A percentile compares a stretch with the other conserved stretches of the same genome.
These are phyloP conservation scores for Hyphodiscus sp. DNA, from an alignment of 2,329 filamentous ascomycete genomes.

Conservation along the genomic window DNA sequence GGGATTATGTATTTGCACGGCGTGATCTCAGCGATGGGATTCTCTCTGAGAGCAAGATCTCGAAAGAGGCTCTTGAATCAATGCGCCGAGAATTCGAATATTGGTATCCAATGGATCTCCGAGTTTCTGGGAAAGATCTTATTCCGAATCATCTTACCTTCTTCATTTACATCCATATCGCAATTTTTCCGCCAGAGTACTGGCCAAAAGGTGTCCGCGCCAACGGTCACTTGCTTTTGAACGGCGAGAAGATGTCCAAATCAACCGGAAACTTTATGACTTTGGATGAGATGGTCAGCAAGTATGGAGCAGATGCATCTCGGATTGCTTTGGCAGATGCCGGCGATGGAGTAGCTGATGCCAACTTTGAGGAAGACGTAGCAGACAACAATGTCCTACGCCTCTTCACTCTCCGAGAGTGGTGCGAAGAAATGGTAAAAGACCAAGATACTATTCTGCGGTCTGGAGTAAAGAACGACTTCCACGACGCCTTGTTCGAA, in stretches of 20 bases:
- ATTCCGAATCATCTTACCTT: conserved; percentile 94
- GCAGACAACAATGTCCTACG: conserved; percentile 88
- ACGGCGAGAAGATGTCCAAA: conserved; percentile 98
- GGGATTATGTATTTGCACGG: conserved; percentile 90
- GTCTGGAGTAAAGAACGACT: conserved; percentile 65
- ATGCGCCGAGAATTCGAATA: conserved; percentile 94
- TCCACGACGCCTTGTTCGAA: conserved; percentile 84
- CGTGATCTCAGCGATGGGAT: conserved; percentile 63
- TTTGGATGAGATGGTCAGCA: conserved; percentile 73
- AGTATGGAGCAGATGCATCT: conserved; percentile 91
- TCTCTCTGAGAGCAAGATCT: conserved; percentile 60
- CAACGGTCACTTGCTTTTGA: conserved; percentile 90
- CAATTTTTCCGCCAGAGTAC: conserved; percentile 79
- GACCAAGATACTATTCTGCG: conserved; percentile 62
- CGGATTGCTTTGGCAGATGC: conserved; percentile 90
- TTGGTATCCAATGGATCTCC: conserved; percentile 89
- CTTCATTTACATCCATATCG: conserved; percentile 88
- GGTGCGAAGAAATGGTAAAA: conserved; percentile 79
- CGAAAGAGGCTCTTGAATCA: conserved; percentile 63
- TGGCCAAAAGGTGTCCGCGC: conserved; percentile 82
- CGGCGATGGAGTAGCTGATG: conserved; percentile 88
- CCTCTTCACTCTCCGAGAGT: conserved; percentile 75
- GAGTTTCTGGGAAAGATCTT: conserved; percentile 85
- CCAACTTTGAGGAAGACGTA: conserved; percentile 94
- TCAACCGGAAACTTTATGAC: conserved; percentile 97